Evolutionary conservation across 768 basidiomycete genomes (phyloP), one percentile per base, ranked within the genome.

Genomic region (Mycena rosella): DNA sequence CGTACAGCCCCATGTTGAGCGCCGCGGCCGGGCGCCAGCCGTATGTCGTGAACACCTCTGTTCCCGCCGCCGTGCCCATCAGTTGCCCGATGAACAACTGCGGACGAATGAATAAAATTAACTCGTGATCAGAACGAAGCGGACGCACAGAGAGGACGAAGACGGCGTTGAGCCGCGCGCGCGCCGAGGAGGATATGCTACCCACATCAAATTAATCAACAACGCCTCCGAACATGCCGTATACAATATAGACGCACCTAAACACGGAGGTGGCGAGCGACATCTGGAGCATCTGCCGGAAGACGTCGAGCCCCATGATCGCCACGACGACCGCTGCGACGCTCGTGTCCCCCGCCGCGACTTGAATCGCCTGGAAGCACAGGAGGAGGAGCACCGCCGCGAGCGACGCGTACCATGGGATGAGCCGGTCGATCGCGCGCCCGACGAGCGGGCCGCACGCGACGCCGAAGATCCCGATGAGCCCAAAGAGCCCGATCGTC

Each of bases 1-100:
- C 88, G 40, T 86, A 84, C 75, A 87, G 86, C 0, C 84, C 92
- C 60, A 94, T 75, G 47, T 86, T 86, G 14, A 93, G 80, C 30
- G 82, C 83, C 0, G 92, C 89, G 2, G 85, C 86, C 0, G 91
- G 83, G 38, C 88, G 83, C 92, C 92, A 95, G 18, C 94, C 94
- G 69, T 87, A 80, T 17, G 80, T 71, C 30, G 90, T 84, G 78
- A 93, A 96, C 2, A 95, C 85, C 38, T 86, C 77, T 0, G 92
- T 91, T 32, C 93, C 90, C 0, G 90, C 89, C 0, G 91, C 84
- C 0, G 93, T 94, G 20, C 94, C 94, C 78, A 92, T 89, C 13
- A 95, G 91, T 80, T 95, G 93, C 0, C 94, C 94, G 26, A 92
- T 84, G 77, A 94, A 93, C 32, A 91, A 78, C 86, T 86, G 52